Evolutionary conservation across 768 basidiomycete genomes (phyloP), one percentile per base, ranked within the genome.

Genomic region (Antrodiella citrinella): DNA sequence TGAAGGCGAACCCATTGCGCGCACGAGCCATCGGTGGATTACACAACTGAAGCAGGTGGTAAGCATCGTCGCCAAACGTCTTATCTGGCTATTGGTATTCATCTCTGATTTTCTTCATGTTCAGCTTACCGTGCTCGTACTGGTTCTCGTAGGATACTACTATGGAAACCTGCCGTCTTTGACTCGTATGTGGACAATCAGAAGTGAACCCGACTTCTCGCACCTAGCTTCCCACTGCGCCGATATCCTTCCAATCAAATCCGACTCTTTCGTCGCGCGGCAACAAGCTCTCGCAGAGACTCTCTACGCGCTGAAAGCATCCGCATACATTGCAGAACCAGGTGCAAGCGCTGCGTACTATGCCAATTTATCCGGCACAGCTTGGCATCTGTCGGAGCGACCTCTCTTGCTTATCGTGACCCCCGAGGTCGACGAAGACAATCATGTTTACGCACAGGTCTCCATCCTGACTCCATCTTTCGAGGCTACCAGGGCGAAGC

Each of bases 321-420:
- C 78, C 4, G 83, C 84, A 13, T 92, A 87, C 62, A 76, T 93
- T 26, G 78, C 84, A 4, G 90, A 93, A 62, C 88, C 91, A 21
- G 81, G 86, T 0, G 77, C 86, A 12, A 85, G 72, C 50, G 79
- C 82, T 0, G 66, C 72, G 2, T 93, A 80, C 70, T 91, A 76
- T 62, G 80, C 72, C n/a, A 90, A 89, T 56, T 72, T 90, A 51
- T 83, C 84, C 11, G 60, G 57, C 4, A 52, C 72, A 5, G 59
- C 74, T 19, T 94, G 91, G 91, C 54, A 58, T 25, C 73, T 89
- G 25, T 87, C 86, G 9, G 91, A 93, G 66, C 76, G 91, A 2
- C 90, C 89, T 0, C 72, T 92, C 12, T 67, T 92, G 4, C 68
- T 91, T 25, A 72, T 87, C 49, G 57, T 92, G 40, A 72, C 75